Base-by-base conservation (phyloP, 192 early-diverging fungal species). In the Backusella westeae region DNA sequence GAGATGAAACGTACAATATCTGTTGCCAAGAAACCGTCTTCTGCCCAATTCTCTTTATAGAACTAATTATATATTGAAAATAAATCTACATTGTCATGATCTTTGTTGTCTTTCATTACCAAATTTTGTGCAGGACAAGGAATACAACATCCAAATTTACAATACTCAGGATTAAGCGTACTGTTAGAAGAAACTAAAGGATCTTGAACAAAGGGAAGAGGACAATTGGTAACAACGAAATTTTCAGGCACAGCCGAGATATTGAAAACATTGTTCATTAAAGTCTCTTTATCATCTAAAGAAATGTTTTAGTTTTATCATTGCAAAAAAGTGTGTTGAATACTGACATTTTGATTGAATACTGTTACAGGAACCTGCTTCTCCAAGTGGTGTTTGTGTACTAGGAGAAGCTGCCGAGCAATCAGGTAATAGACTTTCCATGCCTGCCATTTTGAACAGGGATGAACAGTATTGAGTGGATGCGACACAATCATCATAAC, bases 71-170 rank as follows among this genome's bases (percentile, higher is more conserved):
- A 39, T 39, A 32, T 39, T 39, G 38, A 39, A 9, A 39, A 10
- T 39, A 12, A 39, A 39, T 39, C 3, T 10, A 39, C 10, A 39
- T 39, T 12, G 8, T 8, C 38, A 39, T 39, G 38, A 39, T 38
- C 9, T 38, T 10, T 44, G 12, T 44, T 44, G 12, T 15, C 44
- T 49, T 5, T 36, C 8, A 5, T 71, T 77, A 77, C 76, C 39
- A 67, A 69, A 56, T 89, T 83, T 75, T 85, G 84, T 9, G 80
- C 80, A 4, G 88, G 88, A 56, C 88, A 89, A 26, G 88, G 88
- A 38, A 89, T 41, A 79, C 88, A 89, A 69, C 88, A 89, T 39
- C 86, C 86, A 52, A 75, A 75, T 63, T 67, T 67, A 53, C 88
- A 89, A 34, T 75, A 78, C 9, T 56, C 44, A 4, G 26, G 3